A percentile compares a stretch with the other conserved stretches of the same genome.
Evolutionary conservation across 371 early-diverging fungal genomes (phyloP).

Genomic region (Dichotomocladium elegans): DNA sequence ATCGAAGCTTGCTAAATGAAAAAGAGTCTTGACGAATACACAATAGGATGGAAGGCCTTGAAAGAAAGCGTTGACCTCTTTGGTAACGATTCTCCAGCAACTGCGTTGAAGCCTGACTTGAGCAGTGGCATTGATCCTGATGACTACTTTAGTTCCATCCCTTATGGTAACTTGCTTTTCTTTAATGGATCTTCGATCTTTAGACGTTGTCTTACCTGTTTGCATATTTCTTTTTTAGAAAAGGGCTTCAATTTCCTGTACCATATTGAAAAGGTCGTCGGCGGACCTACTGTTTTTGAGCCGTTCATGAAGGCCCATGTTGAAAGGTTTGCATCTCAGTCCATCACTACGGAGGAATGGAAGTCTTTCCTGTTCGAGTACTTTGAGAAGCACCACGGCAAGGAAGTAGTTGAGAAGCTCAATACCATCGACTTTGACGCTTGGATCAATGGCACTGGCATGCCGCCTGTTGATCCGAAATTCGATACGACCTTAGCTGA

Average conservation of each 20-base stretch:
- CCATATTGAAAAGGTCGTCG: conserved; percentile 85
- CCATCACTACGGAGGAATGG: conserved; percentile 88
- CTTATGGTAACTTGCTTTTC: conserved; percentile 66
- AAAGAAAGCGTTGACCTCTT: conserved; percentile 77
- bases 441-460: conserved; percentile 85
- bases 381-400: conserved; percentile 57
- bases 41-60: conserved; percentile 65
- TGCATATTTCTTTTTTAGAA: too few relatives aligned
- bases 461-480: conserved; percentile 85
- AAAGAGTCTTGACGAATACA: background rate
- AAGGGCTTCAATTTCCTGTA: conserved; percentile 94
- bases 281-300: conserved; percentile 80
- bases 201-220: background rate
- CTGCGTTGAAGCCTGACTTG: conserved; percentile 76
- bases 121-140: conserved; percentile 86
- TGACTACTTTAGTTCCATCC: conserved; percentile 89
- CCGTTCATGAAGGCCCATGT: conserved; percentile 86
- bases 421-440: conserved; percentile 82
- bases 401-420: conserved; percentile 64
- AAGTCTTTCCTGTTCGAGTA: conserved; percentile 76
- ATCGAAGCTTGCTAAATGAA: too few relatives aligned
- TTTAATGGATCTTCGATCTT: background rate
- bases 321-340: conserved; percentile 77
- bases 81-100: conserved; percentile 72
- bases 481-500: conserved; percentile 84